Conservation (phyloP, 2,329 filamentous ascomycete species). For the Fusarium falciforme region DNA sequence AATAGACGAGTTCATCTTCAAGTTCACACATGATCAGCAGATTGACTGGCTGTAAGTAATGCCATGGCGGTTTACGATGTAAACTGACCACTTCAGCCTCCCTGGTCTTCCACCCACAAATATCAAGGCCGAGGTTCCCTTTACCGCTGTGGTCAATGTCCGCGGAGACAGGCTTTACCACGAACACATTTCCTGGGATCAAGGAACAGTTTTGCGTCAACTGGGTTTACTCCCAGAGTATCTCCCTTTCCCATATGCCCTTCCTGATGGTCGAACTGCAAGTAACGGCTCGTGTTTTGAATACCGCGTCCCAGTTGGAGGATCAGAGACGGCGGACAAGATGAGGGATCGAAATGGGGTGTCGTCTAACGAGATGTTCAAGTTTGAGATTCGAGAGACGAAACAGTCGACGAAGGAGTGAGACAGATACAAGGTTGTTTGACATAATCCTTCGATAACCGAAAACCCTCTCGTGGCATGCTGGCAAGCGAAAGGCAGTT, state of each 20-base stretch:
- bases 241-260: conserved; percentile 69
- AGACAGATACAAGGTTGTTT: neutral
- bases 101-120: conserved; percentile 68
- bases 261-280: conserved; percentile 51
- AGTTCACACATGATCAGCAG: conserved; percentile 70
- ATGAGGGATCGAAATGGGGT: conserved; percentile 46
- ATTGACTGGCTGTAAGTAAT: conserved; percentile 75
- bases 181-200: conserved; percentile 77
- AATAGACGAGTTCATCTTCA: conserved; percentile 76
- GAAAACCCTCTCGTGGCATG: neutral
- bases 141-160: conserved; percentile 72
- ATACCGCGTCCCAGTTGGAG: conserved; percentile 48
- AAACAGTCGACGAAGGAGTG: neutral
- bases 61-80: neutral
- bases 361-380: conserved; percentile 49
- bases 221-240: conserved; percentile 68
- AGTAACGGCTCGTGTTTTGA: conserved; percentile 38
- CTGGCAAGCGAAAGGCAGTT: neutral
- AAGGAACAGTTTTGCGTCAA: conserved; percentile 71
- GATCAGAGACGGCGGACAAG: conserved; percentile 48
- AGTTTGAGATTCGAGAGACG: conserved; percentile 33
- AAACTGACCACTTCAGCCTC: conserved; percentile 45
- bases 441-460: neutral
- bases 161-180: conserved; percentile 73
- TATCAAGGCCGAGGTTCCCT: conserved; percentile 65